Percentiles rank a stretch among this genome's conserved stretches.
Conservation (phyloP, 2,329 filamentous ascomycete genomes). For the Alternaria atra region DNA sequence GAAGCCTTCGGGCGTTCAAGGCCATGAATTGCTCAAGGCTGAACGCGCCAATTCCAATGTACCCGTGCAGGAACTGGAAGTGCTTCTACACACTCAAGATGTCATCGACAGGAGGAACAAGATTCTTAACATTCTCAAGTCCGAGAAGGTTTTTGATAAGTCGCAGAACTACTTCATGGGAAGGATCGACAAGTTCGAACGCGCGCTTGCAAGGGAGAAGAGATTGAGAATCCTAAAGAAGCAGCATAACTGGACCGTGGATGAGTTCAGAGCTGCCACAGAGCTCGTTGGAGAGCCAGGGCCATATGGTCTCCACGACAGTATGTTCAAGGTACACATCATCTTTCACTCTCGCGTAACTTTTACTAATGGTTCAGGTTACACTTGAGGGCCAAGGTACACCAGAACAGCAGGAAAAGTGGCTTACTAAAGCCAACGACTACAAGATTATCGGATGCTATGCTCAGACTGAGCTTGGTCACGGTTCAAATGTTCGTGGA, state of each 20-base stretch:
- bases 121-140: conserved; percentile 70
- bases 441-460: conserved; percentile 82
- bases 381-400: conserved; percentile 77
- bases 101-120: conserved; percentile 67
- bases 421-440: conserved; percentile 72
- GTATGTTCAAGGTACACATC: conserved; percentile 69
- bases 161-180: conserved; percentile 79
- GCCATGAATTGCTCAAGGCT: conserved; percentile 71
- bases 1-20: conserved; percentile 72
- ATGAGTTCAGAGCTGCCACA: conserved; percentile 71
- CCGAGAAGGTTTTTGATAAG: conserved; percentile 79
- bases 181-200: conserved; percentile 73
- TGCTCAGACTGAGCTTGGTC: conserved; percentile 81
- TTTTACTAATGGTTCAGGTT: conserved; percentile 54
- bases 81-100: conserved; percentile 74
- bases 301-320: conserved; percentile 76
- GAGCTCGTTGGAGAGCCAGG: conserved; percentile 77
- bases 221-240: conserved; percentile 71
- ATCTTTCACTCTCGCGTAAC: not conserved
- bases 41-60: conserved; percentile 75
- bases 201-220: conserved; percentile 75
- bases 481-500: conserved; percentile 72
- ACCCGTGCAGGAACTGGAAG: conserved; percentile 71
- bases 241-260: conserved; percentile 71
- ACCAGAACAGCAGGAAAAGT: conserved; percentile 76